Base-by-base conservation (phyloP, 176 grass and related monocot species). In the Calamus simplicifolius region DNA sequence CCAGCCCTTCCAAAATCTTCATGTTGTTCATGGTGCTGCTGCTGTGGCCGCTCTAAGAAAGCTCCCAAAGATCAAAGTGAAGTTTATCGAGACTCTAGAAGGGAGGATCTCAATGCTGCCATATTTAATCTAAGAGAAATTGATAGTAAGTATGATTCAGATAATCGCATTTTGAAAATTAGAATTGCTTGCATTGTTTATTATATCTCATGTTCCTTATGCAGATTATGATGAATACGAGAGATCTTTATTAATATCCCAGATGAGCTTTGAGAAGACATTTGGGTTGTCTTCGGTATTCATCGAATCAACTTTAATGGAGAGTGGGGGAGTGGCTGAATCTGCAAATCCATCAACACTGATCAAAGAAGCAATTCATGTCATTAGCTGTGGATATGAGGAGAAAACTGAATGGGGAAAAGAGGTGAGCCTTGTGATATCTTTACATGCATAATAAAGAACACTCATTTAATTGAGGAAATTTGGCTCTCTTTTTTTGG, bases 321-420 rank as follows among this genome's bases (percentile, higher is more conserved):
- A 97, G 69, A 82, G 87, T 75, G 92, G 92, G 16, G 92, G 92
- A 0, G 75, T 88, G 31, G 87, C 92, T 65, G 81, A 91, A 51
- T 91, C 92, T 17, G 80, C 66, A 64, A 69, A 88, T 35, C 84
- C 87, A 1, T 82, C 87, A 59, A 88, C 87, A 54, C 69, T 97
- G 62, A 91, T 97, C 49, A 88, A 97, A 80, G 92, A 97, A 78
- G 87, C 92, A 2, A 97, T 97, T 87, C 92, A 97, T 72, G 84
- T 97, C 25, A 91, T 97, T 59, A 73, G 87, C 62, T 97, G 92
- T 49, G 92, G 92, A 57, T 97, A 97, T 15, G 87, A 97, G 82
- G 92, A 97, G 57, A 97, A 97, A 88, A 97, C 87, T 71, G 92
- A 97, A 85, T 97, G 92, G 92, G 92, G 92, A 35, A 97, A 91